phyloP scores from a whole-genome alignment of 2,329 filamentous ascomycete species.

The Talaromyces islandicus region DNA sequence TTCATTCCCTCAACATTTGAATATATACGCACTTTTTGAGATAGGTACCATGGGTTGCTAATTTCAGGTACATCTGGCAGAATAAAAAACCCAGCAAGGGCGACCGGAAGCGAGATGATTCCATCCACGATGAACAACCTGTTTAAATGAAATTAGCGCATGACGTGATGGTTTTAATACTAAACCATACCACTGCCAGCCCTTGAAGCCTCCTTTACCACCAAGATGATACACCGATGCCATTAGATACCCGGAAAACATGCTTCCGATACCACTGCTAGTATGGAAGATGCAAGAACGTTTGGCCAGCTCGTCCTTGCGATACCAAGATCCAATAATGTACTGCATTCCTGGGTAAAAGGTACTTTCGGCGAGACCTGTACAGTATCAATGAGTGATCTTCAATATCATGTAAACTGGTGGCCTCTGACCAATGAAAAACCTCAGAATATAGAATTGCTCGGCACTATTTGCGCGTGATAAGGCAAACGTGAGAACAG shows the following conservation, averaged over 20 bases:
- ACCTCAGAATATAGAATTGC: conserved; percentile 44
- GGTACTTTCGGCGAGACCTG: conserved; percentile 25
- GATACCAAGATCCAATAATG: conserved; percentile 49
- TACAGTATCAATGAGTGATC: background rate
- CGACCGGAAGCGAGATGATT: conserved; percentile 49
- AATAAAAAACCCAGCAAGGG: conserved; percentile 44
- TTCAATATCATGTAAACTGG: background rate
- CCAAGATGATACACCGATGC: conserved; percentile 47
- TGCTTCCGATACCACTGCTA: conserved; percentile 37
- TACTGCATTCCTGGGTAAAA: conserved; percentile 51
- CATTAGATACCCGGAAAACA: conserved; percentile 50
- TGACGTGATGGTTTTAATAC: background rate
- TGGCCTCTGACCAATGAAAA: conserved; percentile 40
- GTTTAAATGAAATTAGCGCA: background rate
- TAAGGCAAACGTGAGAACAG: conserved; percentile 43
- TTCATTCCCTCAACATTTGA: too few species aligned
- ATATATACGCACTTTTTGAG: conserved; percentile 22
- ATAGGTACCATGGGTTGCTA: conserved; percentile 45
- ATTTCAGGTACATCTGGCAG: conserved; percentile 49
- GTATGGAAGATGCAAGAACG: conserved; percentile 49
- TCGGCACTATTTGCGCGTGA: conserved; percentile 35
- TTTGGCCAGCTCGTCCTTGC: conserved; percentile 46
- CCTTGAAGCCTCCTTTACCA: conserved; percentile 42
- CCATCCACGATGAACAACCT: conserved; percentile 51
- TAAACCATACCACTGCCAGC: conserved; percentile 46